Evolutionary conservation across 306 rosid genomes (phyloP).

Genomic region (Corylus avellana): DNA sequence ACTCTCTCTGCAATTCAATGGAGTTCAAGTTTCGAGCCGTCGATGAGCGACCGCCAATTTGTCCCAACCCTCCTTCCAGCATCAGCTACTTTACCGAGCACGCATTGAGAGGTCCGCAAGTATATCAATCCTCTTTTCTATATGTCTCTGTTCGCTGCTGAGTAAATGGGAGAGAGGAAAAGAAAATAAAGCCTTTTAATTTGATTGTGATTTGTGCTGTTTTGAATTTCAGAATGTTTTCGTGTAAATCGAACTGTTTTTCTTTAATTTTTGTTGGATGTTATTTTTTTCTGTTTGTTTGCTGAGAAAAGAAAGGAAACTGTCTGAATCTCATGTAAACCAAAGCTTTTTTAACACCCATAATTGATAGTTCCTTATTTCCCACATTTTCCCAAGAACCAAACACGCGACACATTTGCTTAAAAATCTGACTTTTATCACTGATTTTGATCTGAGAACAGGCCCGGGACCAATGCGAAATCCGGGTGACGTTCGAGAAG

Average conservation of each 20-base stretch:
- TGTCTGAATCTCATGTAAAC: not conserved
- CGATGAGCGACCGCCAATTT: constrained; percentile 16
- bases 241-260: not conserved
- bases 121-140: no score
- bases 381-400: not conserved
- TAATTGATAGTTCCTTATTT: not conserved
- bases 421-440: not conserved
- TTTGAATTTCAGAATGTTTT: no score
- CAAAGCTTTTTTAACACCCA: not conserved
- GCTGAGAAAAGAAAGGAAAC: not conserved
- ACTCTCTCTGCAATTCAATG: constrained; percentile 21
- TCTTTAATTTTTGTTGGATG: not conserved
- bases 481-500: constrained; percentile 14
- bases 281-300: not conserved
- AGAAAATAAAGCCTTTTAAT: no score
- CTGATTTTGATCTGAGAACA: not conserved
- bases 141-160: no score
- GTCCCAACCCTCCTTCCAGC: no score
- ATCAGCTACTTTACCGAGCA: no score
- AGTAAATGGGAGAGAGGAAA: no score
- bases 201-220: no score
- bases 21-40: constrained; percentile 47
- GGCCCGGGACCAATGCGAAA: not conserved
- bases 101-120: no score
- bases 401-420: not conserved